phyloP scores from a whole-genome alignment of 2,329 filamentous ascomycete genomes.

The Lasiodiplodia sp. region DNA sequence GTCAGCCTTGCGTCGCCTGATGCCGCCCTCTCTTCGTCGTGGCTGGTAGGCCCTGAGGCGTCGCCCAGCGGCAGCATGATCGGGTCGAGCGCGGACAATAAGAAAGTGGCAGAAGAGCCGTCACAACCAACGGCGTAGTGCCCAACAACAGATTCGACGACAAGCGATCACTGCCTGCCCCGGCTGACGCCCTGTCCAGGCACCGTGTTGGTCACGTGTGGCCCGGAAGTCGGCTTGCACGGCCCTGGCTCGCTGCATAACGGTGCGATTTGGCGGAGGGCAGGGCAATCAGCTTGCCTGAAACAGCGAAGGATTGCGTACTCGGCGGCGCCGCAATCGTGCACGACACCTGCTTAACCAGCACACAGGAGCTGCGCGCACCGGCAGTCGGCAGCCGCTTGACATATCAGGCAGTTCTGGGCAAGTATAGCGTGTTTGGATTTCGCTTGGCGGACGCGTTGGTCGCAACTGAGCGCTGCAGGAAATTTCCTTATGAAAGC shows the following conservation, averaged over 20 bases:
- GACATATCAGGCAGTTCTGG: not conserved
- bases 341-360: not conserved
- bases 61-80: not conserved
- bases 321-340: not conserved
- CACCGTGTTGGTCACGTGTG: constrained; percentile 13
- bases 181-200: constrained; percentile 19
- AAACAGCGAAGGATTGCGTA: constrained; percentile 24
- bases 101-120: constrained; percentile 11
- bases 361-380: constrained; percentile 1
- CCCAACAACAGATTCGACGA: constrained; percentile 10
- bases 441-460: constrained; percentile 9
- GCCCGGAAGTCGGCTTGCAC: constrained; percentile 15
- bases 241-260: constrained; percentile 5
- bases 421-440: not conserved
- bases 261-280: constrained; percentile 18
- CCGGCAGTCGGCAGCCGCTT: constrained; percentile 3
- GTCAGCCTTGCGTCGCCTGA: constrained; percentile 17
- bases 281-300: constrained; percentile 25
- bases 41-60: not conserved
- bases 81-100: not conserved
- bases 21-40: not conserved
- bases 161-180: constrained; percentile 19
- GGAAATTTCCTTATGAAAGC: not conserved
- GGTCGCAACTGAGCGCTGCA: not conserved
- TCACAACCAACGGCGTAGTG: not conserved